A percentile compares a stretch with the other conserved stretches of the same genome.
These are phyloP conservation scores for Cercospora nicotianae DNA, from an alignment of 2,329 filamentous ascomycete genomes.

Conservation along the genomic window DNA sequence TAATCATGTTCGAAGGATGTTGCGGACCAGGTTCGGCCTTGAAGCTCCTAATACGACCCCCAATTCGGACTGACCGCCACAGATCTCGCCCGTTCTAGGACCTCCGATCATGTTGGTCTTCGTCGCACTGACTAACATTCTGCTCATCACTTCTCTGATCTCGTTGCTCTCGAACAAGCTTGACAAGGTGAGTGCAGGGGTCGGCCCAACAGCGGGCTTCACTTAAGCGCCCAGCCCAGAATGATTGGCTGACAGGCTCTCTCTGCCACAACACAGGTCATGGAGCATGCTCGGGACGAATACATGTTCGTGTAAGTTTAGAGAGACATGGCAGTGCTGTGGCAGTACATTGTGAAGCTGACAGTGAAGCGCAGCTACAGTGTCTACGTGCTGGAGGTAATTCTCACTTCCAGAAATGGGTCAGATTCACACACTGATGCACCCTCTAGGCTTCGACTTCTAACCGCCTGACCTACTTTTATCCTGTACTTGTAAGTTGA, in stretches of 20 bases:
- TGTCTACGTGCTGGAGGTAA: slow-evolving; percentile 56
- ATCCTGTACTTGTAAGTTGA: slow-evolving; percentile 20
- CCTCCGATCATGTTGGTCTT: slow-evolving; percentile 66
- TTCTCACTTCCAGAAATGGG: slow-evolving; percentile 12
- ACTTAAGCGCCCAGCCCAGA: slow-evolving; percentile 30
- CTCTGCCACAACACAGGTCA: slow-evolving; percentile 47
- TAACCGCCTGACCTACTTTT: slow-evolving; percentile 20
- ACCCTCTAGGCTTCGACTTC: slow-evolving; percentile 21
- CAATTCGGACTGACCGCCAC: slow-evolving; percentile 19
- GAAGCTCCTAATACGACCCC: slow-evolving; percentile 3
- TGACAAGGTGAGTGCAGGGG: slow-evolving; percentile 27
- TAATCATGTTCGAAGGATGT: slow-evolving; percentile 42
- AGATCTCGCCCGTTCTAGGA: slow-evolving; percentile 52
- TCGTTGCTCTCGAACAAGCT: slow-evolving; percentile 29
- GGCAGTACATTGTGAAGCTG: slow-evolving; percentile 27
- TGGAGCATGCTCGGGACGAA: slow-evolving; percentile 67
- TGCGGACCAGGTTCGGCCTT: slow-evolving; percentile 46
- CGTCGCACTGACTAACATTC: slow-evolving; percentile 71
- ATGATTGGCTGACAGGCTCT: slow-evolving; percentile 37
- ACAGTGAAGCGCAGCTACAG: slow-evolving; percentile 46
- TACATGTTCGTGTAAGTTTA: slow-evolving; percentile 70
- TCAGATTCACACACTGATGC: slow-evolving; percentile 2
- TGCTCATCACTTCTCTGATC: slow-evolving; percentile 68
- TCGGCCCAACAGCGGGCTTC: slow-evolving; percentile 12
- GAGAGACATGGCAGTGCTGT: slow-evolving; percentile 57